phyloP scores from a whole-genome alignment of 1,284 basidiomycete genomes.

The Fereydounia khargensis region DNA sequence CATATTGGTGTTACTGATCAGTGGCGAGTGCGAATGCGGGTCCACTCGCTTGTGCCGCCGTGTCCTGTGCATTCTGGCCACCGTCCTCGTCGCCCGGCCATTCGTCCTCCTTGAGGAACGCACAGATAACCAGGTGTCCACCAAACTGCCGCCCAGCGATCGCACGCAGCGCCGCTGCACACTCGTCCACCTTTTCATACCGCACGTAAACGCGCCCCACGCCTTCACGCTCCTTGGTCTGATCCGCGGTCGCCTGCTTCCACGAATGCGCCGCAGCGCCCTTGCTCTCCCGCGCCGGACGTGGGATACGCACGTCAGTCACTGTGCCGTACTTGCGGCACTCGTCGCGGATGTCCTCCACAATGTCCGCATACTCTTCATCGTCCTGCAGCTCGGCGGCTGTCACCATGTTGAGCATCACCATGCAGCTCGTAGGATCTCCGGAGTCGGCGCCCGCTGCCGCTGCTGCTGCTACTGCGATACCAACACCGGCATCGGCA shows the following conservation, averaged over 20 bases:
- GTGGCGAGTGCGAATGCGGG: conserved; percentile 11
- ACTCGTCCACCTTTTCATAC: conserved; percentile 67
- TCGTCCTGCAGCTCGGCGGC: conserved; percentile 88
- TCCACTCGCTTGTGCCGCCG: conserved; percentile 36
- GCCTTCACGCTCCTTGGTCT: conserved; percentile 78
- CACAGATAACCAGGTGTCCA: conserved; percentile 73
- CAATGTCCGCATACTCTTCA: conserved; percentile 86
- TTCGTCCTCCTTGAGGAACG: conserved; percentile 54
- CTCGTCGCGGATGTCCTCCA: conserved; percentile 93
- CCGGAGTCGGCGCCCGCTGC: conserved; percentile 42
- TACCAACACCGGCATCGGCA: conserved; percentile 56
- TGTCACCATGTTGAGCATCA: conserved; percentile 99
- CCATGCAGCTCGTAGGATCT: conserved; percentile 70
- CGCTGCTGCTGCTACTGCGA: conserved; percentile 34
- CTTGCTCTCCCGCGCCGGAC: conserved; percentile 42
- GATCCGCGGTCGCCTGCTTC: conserved; percentile 41
- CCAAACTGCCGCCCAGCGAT: conserved; percentile 88
- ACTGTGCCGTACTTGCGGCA: conserved; percentile 52
- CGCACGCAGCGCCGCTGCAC: conserved; percentile 72
- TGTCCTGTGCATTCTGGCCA: conserved; percentile 37
- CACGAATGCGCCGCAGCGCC: conserved; percentile 48
- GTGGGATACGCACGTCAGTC: conserved; percentile 49
- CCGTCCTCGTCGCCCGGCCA: conserved; percentile 52
- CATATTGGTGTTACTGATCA: too few species aligned
- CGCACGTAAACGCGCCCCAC: conserved; percentile 92